Percentiles rank a stretch among this genome's conserved stretches.
phyloP scores from a whole-genome alignment of 768 basidiomycete species.

The Leccinellum luteum region DNA sequence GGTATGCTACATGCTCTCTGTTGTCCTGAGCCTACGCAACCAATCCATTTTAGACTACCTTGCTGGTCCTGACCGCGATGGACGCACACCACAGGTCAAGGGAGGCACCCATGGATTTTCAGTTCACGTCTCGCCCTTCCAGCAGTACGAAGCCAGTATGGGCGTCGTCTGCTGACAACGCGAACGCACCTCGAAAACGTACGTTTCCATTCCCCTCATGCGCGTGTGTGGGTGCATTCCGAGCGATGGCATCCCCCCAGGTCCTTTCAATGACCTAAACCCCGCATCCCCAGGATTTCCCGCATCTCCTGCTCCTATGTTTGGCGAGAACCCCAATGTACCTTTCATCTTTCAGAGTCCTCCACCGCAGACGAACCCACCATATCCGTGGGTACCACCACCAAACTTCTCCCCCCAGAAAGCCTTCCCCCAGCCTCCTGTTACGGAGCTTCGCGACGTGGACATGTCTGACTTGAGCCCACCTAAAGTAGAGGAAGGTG shows the following conservation, averaged over 20 bases:
- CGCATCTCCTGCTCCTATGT: conserved; percentile 44
- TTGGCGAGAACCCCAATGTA: conserved; percentile 63
- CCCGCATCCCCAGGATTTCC: conserved; percentile 35
- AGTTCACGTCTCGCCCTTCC: conserved; percentile 70
- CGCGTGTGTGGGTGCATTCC: conserved; percentile 7
- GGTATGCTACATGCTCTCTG: conserved; percentile 6
- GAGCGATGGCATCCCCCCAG: conserved; percentile 35
- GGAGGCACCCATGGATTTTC: conserved; percentile 88
- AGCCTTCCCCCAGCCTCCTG: conserved; percentile 48
- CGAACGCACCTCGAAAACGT: conserved; percentile 70
- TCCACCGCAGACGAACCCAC: conserved; percentile 39
- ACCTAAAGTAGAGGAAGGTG: conserved; percentile 42
- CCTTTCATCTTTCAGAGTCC: conserved; percentile 72
- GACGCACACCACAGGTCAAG: conserved; percentile 47
- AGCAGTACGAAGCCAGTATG: conserved; percentile 54
- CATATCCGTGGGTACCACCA: conserved; percentile 67
- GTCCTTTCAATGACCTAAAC: conserved; percentile 44
- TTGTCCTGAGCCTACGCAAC: background rate
- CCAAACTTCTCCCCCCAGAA: conserved; percentile 57
- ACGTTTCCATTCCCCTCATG: conserved; percentile 35
- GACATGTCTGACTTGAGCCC: conserved; percentile 77
- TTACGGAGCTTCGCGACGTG: conserved; percentile 58
- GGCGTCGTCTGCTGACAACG: conserved; percentile 44
- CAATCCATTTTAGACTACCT: background rate
- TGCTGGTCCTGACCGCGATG: conserved; percentile 17